These are phyloP conservation scores for Colletotrichum liaoningense DNA, from an alignment of 2,329 filamentous ascomycete genomes.

Conservation along the genomic window DNA sequence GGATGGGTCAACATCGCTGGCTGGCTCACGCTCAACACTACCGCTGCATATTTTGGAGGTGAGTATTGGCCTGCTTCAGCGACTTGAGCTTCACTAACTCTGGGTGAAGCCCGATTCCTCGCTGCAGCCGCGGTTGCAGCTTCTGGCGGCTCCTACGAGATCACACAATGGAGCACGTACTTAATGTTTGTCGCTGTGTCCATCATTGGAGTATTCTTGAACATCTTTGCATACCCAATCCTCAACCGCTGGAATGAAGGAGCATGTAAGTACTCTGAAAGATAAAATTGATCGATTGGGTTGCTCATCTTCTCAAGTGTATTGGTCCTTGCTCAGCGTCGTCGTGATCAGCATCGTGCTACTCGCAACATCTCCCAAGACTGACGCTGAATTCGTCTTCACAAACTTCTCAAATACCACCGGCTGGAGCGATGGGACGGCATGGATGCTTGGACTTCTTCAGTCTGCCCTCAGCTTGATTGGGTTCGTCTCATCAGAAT, in stretches of 20 bases:
- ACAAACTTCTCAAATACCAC: constrained; percentile 56
- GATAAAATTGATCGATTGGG: too few relatives aligned
- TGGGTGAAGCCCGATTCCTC: constrained; percentile 52
- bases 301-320: constrained; percentile 41
- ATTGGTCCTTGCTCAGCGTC: constrained; percentile 55
- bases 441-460: constrained; percentile 59
- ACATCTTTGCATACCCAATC: constrained; percentile 54
- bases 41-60: constrained; percentile 56
- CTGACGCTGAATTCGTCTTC: constrained; percentile 55
- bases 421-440: constrained; percentile 57
- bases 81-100: neutral
- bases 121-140: constrained; percentile 54
- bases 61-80: neutral
- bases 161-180: constrained; percentile 53
- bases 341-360: constrained; percentile 57
- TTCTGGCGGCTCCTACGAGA: constrained; percentile 49
- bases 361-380: constrained; percentile 56
- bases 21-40: constrained; percentile 57
- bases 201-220: constrained; percentile 50
- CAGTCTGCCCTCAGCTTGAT: constrained; percentile 50
- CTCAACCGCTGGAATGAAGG: constrained; percentile 55
- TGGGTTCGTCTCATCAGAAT: constrained; percentile 44
- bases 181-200: constrained; percentile 54
- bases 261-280: constrained; percentile 44
- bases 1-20: constrained; percentile 59